Conservation (phyloP, 140 eudicot species). For the Eryngium alpinum region DNA sequence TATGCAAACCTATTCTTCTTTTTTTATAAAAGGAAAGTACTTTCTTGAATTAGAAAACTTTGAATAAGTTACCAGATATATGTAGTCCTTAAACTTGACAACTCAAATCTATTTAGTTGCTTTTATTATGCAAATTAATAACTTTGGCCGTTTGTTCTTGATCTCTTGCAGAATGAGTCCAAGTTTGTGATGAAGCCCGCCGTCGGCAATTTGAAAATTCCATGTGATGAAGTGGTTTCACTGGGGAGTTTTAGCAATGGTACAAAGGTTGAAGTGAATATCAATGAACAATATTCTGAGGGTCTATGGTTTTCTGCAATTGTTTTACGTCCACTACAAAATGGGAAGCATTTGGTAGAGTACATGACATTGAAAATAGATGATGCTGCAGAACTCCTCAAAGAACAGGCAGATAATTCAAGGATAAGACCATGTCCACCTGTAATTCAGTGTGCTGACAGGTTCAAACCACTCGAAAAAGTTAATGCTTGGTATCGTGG, state of each 20-base stretch:
- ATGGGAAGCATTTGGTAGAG: constrained; percentile 44
- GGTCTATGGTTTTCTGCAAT: constrained; percentile 48
- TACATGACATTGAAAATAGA: constrained; percentile 37
- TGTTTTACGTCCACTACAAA: constrained; percentile 21
- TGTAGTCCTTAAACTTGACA: not conserved
- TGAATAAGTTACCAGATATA: not conserved
- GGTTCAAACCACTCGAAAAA: constrained; percentile 33
- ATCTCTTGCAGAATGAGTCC: constrained; percentile 36
- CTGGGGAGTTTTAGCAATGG: constrained; percentile 23
- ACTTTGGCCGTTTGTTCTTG: not conserved
- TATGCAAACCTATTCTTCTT: not conserved
- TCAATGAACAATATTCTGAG: constrained; percentile 32
- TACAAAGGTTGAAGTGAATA: constrained; percentile 43
- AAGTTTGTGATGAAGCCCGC: constrained; percentile 25
- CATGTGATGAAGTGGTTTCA: constrained; percentile 19
- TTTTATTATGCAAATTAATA: not conserved
- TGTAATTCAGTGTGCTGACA: constrained; percentile 22
- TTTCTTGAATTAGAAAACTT: not conserved
- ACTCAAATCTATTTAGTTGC: not conserved
- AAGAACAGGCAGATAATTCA: constrained; percentile 44
- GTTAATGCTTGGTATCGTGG: constrained; percentile 62
- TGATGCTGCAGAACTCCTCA: constrained; percentile 27
- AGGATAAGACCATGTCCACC: constrained; percentile 63
- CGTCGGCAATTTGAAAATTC: constrained; percentile 25
- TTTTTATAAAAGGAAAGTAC: not conserved